phyloP scores from a whole-genome alignment of 352 stramenopile genomes.

The Globisporangium cystogenes region DNA sequence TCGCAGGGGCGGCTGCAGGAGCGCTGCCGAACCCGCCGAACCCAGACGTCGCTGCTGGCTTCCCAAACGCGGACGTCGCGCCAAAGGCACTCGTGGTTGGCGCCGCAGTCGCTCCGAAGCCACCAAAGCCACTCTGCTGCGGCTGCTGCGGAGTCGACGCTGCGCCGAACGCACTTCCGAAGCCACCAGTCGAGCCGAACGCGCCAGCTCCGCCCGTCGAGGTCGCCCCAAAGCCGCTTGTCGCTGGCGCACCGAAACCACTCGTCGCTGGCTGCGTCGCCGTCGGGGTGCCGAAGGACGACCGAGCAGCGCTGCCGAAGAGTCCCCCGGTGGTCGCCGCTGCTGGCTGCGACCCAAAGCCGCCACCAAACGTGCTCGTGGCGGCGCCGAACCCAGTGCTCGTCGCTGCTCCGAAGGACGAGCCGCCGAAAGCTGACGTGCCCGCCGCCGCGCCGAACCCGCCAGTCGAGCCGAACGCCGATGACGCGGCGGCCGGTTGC shows the following conservation, averaged over 20 bases:
- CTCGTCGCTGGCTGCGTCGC: slow-evolving; percentile 17
- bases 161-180: slow-evolving; percentile 52
- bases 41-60: slow-evolving; percentile 24
- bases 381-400: slow-evolving; percentile 20
- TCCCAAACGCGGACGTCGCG: slow-evolving; percentile 36
- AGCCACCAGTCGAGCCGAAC: slow-evolving; percentile 37
- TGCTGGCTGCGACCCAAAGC: slow-evolving; percentile 43
- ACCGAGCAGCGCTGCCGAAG: slow-evolving; percentile 29
- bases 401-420: slow-evolving; percentile 23
- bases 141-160: slow-evolving; percentile 24
- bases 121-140: slow-evolving; percentile 41
- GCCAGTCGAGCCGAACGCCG: slow-evolving; percentile 35
- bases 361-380: slow-evolving; percentile 32
- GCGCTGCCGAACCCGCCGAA: slow-evolving; percentile 38
- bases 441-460: slow-evolving; percentile 21
- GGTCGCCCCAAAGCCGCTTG: slow-evolving; percentile 31
- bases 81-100: slow-evolving; percentile 34
- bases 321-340: slow-evolving; percentile 18
- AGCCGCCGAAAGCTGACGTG: slow-evolving; percentile 28
- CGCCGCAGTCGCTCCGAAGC: slow-evolving; percentile 37
- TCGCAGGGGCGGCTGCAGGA: slow-evolving; percentile 22
- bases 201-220: slow-evolving; percentile 19
- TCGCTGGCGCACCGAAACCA: slow-evolving; percentile 35
- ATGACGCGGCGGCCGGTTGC: slow-evolving; percentile 17
- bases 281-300: slow-evolving; percentile 33